Conservation (phyloP, 192 early-diverging fungal species). For the Coemansia brasiliensis region DNA sequence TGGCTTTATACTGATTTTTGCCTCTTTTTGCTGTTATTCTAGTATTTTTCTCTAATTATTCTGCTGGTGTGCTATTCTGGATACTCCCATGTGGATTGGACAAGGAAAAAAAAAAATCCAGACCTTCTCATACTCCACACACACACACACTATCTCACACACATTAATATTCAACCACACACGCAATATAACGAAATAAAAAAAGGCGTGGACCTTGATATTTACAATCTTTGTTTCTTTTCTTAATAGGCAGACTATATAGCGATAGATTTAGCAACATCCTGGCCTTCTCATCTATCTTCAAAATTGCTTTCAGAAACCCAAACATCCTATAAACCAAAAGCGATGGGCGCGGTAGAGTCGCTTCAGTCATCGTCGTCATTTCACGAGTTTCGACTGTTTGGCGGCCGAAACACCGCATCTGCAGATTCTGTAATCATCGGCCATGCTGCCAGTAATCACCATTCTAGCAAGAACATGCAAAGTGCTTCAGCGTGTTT, state of each 20-base stretch:
- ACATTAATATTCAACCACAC: too few species aligned
- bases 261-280: constrained; percentile 13
- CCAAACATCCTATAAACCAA: not conserved
- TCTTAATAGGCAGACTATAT: constrained; percentile 28
- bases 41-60: too few species aligned
- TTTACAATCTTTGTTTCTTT: constrained; percentile 5
- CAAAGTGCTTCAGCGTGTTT: constrained; percentile 23
- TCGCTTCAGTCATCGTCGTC: constrained; percentile 25
- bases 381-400: constrained; percentile 16
- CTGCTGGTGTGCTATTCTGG: too few species aligned
- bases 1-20: too few species aligned
- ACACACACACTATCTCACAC: too few species aligned
- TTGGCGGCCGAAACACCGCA: constrained; percentile 4
- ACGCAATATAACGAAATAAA: too few species aligned
- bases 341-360: constrained; percentile 41
- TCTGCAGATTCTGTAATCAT: not conserved
- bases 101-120: too few species aligned
- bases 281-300: too few species aligned
- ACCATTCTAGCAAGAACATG: not conserved
- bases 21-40: too few species aligned
- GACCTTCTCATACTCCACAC: too few species aligned
- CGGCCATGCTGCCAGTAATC: too few species aligned
- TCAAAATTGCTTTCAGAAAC: not conserved
- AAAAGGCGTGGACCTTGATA: not conserved
- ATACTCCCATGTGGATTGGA: too few species aligned